Base-by-base conservation (phyloP, 2,329 filamentous ascomycete species). In the Colletotrichum gigasporum region DNA sequence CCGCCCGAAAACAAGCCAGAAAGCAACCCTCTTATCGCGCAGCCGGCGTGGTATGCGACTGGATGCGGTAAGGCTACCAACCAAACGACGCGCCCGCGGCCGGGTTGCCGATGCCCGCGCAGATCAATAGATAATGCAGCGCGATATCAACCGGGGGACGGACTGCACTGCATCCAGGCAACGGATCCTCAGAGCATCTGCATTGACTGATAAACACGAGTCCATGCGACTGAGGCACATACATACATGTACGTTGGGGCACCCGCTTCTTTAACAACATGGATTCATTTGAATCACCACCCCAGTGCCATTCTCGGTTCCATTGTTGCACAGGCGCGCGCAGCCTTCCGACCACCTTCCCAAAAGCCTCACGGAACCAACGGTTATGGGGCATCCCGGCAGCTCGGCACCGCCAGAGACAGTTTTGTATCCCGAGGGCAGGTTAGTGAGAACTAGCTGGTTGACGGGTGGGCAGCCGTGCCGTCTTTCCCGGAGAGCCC, bases 51-150 rank as follows among this genome's bases (percentile, higher is more conserved):
- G 14, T 39, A 44, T 28, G 24, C 34, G 42, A 37, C 57, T 48
- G 12, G 12, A 55, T 41, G 34, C n/a, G 62, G 48, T 42, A 54
- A 55, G 62, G 56, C 56, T 62, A 42, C 48, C 56, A 54, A 35
- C 41, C 26, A 55, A 45, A 35, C 7, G 39, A 12, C 14, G 4
- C 32, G 39, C 42, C 55, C 41, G 56, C 48, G 62, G 42, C 41
- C 59, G 35, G 41, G 45, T n/a, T 32, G 35, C 62, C 48, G 56
- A 39, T 9, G 26, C 41, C n/a, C 56, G 28, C 56, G 62, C 62
- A 65, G 59, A 48, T 48, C 62, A 55, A 65, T 65, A 65, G 56
- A 61, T 61, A 61, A 65, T 55, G 62, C 57, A 65, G 28, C 18
- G 16, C 34, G 56, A 65, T 62, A 62, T 62, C 34, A 39, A 34